Conservation (phyloP, 257 asterid species). For the Linderniella brevidens region DNA sequence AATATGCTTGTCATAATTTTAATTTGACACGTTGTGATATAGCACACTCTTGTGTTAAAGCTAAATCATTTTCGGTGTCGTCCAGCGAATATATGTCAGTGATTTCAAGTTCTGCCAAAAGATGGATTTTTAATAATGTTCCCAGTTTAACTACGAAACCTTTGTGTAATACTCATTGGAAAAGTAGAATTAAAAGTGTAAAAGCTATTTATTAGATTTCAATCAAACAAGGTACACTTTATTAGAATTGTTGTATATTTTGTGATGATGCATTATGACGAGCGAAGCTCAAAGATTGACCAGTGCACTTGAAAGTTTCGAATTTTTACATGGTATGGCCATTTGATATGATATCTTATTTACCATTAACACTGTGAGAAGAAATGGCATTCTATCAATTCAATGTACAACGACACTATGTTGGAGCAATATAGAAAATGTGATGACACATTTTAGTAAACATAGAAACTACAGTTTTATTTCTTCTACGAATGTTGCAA, state of each 20-base stretch:
- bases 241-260: neutral
- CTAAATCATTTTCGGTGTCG: neutral
- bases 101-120: neutral
- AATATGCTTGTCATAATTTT: no score
- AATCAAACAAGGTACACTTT: neutral
- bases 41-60: neutral
- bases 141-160: neutral
- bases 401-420: neutral
- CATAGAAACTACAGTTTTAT: neutral
- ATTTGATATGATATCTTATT: slow-evolving; percentile 1
- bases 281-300: neutral
- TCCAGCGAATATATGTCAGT: neutral
- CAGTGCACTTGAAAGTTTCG: neutral
- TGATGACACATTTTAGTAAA: neutral
- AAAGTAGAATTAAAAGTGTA: neutral
- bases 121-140: neutral
- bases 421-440: neutral
- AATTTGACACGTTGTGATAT: neutral
- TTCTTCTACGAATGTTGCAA: no score
- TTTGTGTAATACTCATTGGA: neutral
- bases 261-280: no score
- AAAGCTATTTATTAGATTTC: neutral
- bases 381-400: neutral
- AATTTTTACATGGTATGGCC: no score
- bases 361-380: neutral